Evolutionary conservation across 2,329 filamentous ascomycete species (phyloP).

Genomic region (Clarireedia hainanense): DNA sequence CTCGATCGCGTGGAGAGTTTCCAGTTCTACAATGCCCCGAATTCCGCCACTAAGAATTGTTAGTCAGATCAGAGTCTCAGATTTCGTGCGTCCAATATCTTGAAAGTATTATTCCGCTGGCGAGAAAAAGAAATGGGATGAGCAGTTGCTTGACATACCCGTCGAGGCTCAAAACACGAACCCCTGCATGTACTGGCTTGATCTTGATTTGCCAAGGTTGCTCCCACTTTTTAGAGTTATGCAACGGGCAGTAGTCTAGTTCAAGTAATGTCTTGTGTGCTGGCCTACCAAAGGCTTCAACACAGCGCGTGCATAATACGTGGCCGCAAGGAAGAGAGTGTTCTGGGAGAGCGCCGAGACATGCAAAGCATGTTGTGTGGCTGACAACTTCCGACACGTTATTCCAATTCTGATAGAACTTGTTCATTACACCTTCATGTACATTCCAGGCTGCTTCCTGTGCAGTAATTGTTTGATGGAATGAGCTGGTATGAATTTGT

Average conservation of each 20-base stretch:
- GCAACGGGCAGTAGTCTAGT: constrained; percentile 2
- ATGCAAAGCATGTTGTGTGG: constrained; percentile 11
- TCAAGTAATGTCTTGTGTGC: neutral
- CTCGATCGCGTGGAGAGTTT: constrained; percentile 8
- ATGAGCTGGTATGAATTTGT: constrained; percentile 8
- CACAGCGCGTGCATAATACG: constrained; percentile 10
- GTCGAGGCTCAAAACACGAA: constrained; percentile 8
- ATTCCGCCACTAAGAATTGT: constrained; percentile 7
- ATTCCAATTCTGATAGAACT: constrained; percentile 30
- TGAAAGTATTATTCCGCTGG: no score
- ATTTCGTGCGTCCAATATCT: no score
- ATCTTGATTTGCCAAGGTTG: constrained; percentile 4
- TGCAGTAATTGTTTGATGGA: constrained; percentile 3
- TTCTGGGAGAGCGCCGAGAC: constrained; percentile 9
- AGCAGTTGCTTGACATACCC: neutral
- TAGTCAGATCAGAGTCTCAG: neutral
- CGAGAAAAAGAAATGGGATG: neutral
- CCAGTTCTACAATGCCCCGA: constrained; percentile 10
- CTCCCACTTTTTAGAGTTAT: neutral
- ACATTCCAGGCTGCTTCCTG: constrained; percentile 20
- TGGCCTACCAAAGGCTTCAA: constrained; percentile 3
- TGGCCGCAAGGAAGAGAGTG: constrained; percentile 13
- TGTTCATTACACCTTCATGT: constrained; percentile 24
- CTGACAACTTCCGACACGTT: constrained; percentile 27
- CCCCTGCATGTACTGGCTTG: constrained; percentile 7